phyloP scores from a whole-genome alignment of 495 filamentous ascomycete species.

The Neurospora sp. region DNA sequence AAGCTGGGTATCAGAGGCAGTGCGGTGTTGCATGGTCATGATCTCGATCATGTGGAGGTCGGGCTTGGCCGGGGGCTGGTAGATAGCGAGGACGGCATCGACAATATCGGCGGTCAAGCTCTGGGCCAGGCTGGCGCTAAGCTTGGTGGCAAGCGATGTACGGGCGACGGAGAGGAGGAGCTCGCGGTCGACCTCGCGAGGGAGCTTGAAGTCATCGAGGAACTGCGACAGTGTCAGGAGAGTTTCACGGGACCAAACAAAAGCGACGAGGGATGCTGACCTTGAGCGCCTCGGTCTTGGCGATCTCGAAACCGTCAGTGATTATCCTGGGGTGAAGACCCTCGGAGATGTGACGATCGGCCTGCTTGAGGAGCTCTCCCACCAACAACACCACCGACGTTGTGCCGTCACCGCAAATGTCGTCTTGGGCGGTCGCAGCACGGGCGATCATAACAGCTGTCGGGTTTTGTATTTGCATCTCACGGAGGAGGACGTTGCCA shows the following conservation, averaged over 20 bases:
- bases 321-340: slow-evolving; percentile 93
- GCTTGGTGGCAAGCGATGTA: slow-evolving; percentile 89
- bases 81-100: slow-evolving; percentile 91
- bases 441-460: slow-evolving; percentile 98
- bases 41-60: slow-evolving; percentile 99
- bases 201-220: slow-evolving; percentile 86
- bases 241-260: background rate
- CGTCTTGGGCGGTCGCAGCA: slow-evolving; percentile 95
- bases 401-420: slow-evolving; percentile 96
- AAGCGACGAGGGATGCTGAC: slow-evolving; percentile 28
- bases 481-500: slow-evolving; percentile 86
- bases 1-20: slow-evolving; percentile 89
- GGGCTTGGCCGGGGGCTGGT: slow-evolving; percentile 79
- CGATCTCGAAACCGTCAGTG: slow-evolving; percentile 95
- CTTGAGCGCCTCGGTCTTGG: slow-evolving; percentile 87
- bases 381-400: slow-evolving; percentile 93
- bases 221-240: slow-evolving; percentile 48
- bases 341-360: slow-evolving; percentile 86
- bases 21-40: slow-evolving; percentile 99
- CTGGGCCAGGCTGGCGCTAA: slow-evolving; percentile 79
- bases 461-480: slow-evolving; percentile 94
- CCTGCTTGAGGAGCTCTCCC: slow-evolving; percentile 95
- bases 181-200: slow-evolving; percentile 80
- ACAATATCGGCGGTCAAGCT: slow-evolving; percentile 89
- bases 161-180: slow-evolving; percentile 87